Evolutionary conservation across 805 yeast genomes (phyloP).

Genomic region (Saccharomycopsis lassenensis): DNA sequence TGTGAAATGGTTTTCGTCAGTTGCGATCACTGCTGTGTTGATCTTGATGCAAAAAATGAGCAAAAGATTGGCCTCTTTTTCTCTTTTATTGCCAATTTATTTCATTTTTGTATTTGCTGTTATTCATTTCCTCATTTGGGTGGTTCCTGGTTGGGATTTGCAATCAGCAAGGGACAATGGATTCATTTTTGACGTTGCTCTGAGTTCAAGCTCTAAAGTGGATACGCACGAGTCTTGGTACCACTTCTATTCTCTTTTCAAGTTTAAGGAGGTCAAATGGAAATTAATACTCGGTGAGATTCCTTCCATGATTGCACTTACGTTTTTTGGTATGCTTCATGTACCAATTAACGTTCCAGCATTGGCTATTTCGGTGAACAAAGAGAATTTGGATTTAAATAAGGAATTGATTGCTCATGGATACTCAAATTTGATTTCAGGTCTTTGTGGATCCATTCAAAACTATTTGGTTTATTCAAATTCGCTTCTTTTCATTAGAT

Average conservation of each 20-base stretch:
- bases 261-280: constrained; percentile 70
- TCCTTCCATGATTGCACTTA: constrained; percentile 91
- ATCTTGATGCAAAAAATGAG: constrained; percentile 48
- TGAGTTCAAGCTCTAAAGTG: constrained; percentile 46
- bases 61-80: constrained; percentile 33
- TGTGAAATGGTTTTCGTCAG: constrained; percentile 63
- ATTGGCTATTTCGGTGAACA: constrained; percentile 77
- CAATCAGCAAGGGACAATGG: constrained; percentile 57
- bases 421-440: constrained; percentile 75
- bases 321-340: constrained; percentile 91
- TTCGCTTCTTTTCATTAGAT: constrained; percentile 79
- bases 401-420: constrained; percentile 94
- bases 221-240: constrained; percentile 45
- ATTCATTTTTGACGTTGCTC: constrained; percentile 62
- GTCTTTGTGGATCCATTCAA: constrained; percentile 78
- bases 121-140: constrained; percentile 58
- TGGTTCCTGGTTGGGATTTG: constrained; percentile 58
- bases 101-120: constrained; percentile 59
- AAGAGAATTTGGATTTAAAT: constrained; percentile 76
- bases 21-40: constrained; percentile 48
- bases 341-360: constrained; percentile 99
- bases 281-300: constrained; percentile 49
- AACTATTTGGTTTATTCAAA: constrained; percentile 93
- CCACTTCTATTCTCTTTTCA: constrained; percentile 63
- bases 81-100: constrained; percentile 71